Percentiles rank a stretch among this genome's conserved stretches.
phyloP scores from a whole-genome alignment of 164 flowering plant species.

The Sextonia rubra region DNA sequence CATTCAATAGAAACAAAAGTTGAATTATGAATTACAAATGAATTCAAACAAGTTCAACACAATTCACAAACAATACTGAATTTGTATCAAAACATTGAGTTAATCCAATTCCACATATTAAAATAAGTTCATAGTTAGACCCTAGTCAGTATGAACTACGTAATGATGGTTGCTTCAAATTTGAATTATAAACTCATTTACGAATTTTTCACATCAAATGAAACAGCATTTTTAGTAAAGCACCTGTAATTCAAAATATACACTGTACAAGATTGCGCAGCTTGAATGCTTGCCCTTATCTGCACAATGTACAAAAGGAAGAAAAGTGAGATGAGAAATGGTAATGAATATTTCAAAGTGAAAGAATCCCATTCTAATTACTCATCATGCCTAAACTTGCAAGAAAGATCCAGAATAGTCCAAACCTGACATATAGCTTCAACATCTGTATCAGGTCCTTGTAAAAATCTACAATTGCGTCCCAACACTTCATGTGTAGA shows the following conservation, averaged over 20 bases:
- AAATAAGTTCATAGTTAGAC: no score
- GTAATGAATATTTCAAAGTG: not conserved
- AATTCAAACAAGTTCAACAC: no score
- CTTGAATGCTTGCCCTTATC: constrained; percentile 60
- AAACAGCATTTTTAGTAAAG: constrained; percentile 5
- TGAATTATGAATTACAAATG: no score
- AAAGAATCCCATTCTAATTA: no score
- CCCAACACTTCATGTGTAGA: constrained; percentile 79
- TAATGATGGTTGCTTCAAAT: no score
- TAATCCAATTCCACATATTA: no score
- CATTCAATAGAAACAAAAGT: no score
- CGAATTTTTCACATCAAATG: not conserved
- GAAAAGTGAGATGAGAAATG: not conserved
- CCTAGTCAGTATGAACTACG: no score
- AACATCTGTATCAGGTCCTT: constrained; percentile 64
- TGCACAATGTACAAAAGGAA: constrained; percentile 20
- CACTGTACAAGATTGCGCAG: constrained; percentile 67
- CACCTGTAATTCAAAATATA: constrained; percentile 89
- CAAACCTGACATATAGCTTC: constrained; percentile 46
- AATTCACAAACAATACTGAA: no score
- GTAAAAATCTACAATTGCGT: constrained; percentile 63
- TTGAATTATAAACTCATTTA: not conserved
- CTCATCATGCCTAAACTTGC: not conserved
- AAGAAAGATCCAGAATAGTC: not conserved
- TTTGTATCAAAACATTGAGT: no score